Conservation (phyloP, 2,329 filamentous ascomycete genomes). For the Talaromyces sp. region DNA sequence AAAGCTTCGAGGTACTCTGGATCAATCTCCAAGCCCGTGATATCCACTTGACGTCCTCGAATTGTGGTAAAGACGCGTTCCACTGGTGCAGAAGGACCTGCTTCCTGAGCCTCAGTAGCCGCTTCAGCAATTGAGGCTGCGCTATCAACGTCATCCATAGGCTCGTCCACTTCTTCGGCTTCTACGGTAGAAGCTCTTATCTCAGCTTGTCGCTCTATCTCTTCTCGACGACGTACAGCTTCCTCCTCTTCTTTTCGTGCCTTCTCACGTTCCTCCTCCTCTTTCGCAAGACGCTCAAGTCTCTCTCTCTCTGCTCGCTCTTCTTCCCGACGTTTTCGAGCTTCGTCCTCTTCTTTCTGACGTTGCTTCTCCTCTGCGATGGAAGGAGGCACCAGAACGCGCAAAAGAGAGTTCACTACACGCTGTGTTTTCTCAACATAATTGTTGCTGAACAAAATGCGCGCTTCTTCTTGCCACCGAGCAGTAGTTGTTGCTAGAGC, state of each 20-base stretch:
- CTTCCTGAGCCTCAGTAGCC: conserved; percentile 31
- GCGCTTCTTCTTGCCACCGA: conserved; percentile 86
- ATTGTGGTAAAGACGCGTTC: conserved; percentile 74
- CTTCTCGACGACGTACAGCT: conserved; percentile 54
- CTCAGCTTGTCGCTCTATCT: conserved; percentile 58
- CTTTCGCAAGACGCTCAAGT: conserved; percentile 58
- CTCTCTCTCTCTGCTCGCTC: conserved; percentile 54
- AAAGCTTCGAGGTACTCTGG: conserved; percentile 91
- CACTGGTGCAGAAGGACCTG: conserved; percentile 44
- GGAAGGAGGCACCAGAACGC: conserved; percentile 72
- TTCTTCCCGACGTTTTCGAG: conserved; percentile 55
- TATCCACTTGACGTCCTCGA: conserved; percentile 80
- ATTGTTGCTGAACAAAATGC: conserved; percentile 69
- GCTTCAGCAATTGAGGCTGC: conserved; percentile 32
- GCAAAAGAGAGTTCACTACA: conserved; percentile 64
- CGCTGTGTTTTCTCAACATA: conserved; percentile 64
- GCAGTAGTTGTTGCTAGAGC: conserved; percentile 62
- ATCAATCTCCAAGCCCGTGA: conserved; percentile 91
- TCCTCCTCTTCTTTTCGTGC: conserved; percentile 63
- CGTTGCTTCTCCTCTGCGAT: conserved; percentile 72
- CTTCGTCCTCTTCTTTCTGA: conserved; percentile 54
- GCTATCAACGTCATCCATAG: conserved; percentile 74
- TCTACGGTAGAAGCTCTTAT: conserved; percentile 36
- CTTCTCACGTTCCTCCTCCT: conserved; percentile 68
- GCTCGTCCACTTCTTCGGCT: conserved; percentile 37